A percentile compares a stretch with the other conserved stretches of the same genome.
phyloP scores from a whole-genome alignment of 2,329 filamentous ascomycete species.

The Dactylellina sp. region DNA sequence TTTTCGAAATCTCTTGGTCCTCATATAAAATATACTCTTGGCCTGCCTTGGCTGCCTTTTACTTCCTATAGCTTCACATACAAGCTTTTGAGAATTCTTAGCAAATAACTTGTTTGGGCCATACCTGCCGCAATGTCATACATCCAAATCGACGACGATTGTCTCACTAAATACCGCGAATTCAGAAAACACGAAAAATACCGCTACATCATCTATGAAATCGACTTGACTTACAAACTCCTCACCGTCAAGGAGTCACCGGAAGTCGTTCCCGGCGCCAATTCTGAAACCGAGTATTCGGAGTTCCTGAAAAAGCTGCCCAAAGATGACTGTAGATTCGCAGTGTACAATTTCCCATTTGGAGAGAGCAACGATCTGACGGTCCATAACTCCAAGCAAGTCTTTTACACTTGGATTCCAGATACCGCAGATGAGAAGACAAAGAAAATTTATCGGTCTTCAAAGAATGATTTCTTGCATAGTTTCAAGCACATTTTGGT shows the following conservation, averaged over 20 bases:
- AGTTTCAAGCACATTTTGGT: background rate
- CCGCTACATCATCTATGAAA: background rate
- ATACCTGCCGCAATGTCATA: background rate
- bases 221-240: background rate
- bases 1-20: background rate
- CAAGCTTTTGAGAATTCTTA: background rate
- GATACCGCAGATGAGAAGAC: background rate
- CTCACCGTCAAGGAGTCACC: background rate
- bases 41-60: background rate
- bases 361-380: background rate
- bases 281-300: background rate
- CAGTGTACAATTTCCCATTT: background rate
- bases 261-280: background rate
- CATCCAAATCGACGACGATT: conserved; percentile 2
- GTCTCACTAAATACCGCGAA: background rate
- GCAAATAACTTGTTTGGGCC: too few species aligned
- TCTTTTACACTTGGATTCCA: background rate
- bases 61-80: background rate
- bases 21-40: background rate
- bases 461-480: background rate
- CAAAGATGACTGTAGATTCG: background rate
- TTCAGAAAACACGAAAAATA: background rate
- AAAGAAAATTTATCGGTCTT: background rate
- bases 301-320: background rate
- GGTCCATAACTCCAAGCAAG: background rate